These are phyloP conservation scores for Amanita molliuscula DNA, from an alignment of 768 basidiomycete genomes.

Conservation along the genomic window DNA sequence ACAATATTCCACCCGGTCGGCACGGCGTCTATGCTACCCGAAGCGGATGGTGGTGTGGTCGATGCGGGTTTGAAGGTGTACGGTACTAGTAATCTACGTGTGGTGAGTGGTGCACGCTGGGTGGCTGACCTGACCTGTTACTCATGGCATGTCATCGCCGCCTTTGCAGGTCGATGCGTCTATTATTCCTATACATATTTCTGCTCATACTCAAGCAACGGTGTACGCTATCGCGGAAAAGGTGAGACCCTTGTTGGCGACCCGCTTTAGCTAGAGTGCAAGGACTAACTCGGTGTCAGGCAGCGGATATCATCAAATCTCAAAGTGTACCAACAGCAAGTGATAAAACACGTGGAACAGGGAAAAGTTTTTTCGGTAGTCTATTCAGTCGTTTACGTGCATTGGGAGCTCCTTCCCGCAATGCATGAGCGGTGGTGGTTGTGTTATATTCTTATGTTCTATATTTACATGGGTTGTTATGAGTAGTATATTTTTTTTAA, in stretches of 20 bases:
- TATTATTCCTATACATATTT: conserved; percentile 6
- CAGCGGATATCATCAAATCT: conserved; percentile 7
- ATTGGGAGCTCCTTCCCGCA: not conserved
- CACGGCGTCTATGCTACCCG: conserved; percentile 21
- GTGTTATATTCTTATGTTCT: not conserved
- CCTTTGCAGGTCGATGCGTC: conserved; percentile 5
- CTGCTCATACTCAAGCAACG: conserved; percentile 4
- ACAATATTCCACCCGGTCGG: conserved; percentile 15
- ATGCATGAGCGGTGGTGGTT: not conserved
- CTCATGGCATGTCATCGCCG: no score
- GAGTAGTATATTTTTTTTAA: not conserved
- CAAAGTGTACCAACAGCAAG: not conserved
- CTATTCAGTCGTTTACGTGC: not conserved
- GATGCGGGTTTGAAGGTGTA: conserved; percentile 14
- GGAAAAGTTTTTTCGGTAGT: not conserved
- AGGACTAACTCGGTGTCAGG: not conserved
- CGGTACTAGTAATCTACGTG: conserved; percentile 13
- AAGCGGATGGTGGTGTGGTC: conserved; percentile 17
- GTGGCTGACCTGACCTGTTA: no score
- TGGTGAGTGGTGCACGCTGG: conserved; percentile 5
- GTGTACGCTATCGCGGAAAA: conserved; percentile 9
- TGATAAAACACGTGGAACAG: not conserved
- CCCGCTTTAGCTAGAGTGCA: not conserved
- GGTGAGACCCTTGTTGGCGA: not conserved
- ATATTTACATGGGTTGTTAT: not conserved